Conservation (phyloP, 768 basidiomycete species). For the Mycena kentingensis region DNA sequence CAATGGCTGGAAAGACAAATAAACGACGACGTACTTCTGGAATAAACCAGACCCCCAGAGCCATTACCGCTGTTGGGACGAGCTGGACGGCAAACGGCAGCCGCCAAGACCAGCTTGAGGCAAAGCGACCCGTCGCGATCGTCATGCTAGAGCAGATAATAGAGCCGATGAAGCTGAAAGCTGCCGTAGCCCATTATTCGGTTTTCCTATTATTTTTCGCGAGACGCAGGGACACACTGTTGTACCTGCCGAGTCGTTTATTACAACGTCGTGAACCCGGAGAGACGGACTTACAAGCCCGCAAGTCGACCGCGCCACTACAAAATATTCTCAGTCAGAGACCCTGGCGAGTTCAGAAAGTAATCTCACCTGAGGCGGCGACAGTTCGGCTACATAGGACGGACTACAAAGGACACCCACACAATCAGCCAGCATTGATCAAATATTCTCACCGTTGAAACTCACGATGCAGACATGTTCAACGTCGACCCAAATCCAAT, state of each 20-base stretch:
- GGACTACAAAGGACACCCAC: slow-evolving; percentile 22
- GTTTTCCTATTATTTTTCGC: too few relatives aligned
- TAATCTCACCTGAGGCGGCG: slow-evolving; percentile 49
- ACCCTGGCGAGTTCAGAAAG: background rate
- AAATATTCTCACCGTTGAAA: slow-evolving; percentile 44
- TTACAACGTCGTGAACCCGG: slow-evolving; percentile 18
- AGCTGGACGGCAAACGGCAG: slow-evolving; percentile 54
- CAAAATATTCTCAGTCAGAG: background rate
- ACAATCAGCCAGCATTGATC: slow-evolving; percentile 25
- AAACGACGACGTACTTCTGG: slow-evolving; percentile 35
- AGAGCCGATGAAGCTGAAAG: slow-evolving; percentile 45
- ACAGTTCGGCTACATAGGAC: slow-evolving; percentile 59
- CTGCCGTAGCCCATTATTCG: slow-evolving; percentile 20
- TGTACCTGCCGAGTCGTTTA: too few relatives aligned
- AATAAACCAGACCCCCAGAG: slow-evolving; percentile 36
- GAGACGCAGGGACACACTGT: slow-evolving; percentile 31
- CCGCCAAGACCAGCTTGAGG: slow-evolving; percentile 44
- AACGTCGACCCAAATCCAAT: slow-evolving; percentile 14
- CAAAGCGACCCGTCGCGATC: slow-evolving; percentile 40
- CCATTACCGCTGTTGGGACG: slow-evolving; percentile 44
- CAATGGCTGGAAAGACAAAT: background rate
- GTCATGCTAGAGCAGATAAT: slow-evolving; percentile 40
- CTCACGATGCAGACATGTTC: slow-evolving; percentile 33
- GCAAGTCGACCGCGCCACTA: slow-evolving; percentile 54
- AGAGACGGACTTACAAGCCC: slow-evolving; percentile 41